These are phyloP conservation scores for Mycena latifolia DNA, from an alignment of 768 basidiomycete genomes.

Conservation along the genomic window DNA sequence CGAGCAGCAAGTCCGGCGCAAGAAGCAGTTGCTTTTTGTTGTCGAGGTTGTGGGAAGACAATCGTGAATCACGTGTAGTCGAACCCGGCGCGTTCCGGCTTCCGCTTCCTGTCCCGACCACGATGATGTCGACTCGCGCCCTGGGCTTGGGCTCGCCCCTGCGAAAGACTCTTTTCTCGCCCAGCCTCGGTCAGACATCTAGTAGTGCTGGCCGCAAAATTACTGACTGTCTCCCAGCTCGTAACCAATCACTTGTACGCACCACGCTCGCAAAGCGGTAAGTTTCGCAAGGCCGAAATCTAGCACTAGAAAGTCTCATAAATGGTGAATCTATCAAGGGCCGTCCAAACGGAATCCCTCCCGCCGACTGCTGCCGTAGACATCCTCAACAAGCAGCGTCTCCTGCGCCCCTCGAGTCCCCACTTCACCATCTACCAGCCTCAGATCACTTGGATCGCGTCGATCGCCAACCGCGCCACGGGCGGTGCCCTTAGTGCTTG, in stretches of 20 bases:
- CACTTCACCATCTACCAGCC: slow-evolving; percentile 98
- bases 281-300: slow-evolving; percentile 16
- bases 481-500: slow-evolving; percentile 84
- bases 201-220: slow-evolving; percentile 40
- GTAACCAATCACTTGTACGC: slow-evolving; percentile 56
- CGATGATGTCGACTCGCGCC: slow-evolving; percentile 62
- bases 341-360: slow-evolving; percentile 74
- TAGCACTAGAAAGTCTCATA: not conserved
- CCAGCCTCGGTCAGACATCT: slow-evolving; percentile 49
- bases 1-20: too few relatives aligned
- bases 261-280: slow-evolving; percentile 59
- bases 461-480: slow-evolving; percentile 90
- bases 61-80: not conserved
- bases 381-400: slow-evolving; percentile 90
- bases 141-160: slow-evolving; percentile 71
- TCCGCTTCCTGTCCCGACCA: slow-evolving; percentile 1
- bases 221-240: slow-evolving; percentile 47
- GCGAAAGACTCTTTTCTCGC: slow-evolving; percentile 61
- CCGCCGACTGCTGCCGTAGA: slow-evolving; percentile 66
- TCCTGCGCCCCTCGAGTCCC: slow-evolving; percentile 90
- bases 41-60: not conserved
- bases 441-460: slow-evolving; percentile 91
- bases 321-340: slow-evolving; percentile 46
- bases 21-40: slow-evolving; percentile 13
- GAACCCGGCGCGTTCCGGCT: not conserved